Base-by-base conservation (phyloP, 257 asterid genomes). In the Solanum acaule region DNA sequence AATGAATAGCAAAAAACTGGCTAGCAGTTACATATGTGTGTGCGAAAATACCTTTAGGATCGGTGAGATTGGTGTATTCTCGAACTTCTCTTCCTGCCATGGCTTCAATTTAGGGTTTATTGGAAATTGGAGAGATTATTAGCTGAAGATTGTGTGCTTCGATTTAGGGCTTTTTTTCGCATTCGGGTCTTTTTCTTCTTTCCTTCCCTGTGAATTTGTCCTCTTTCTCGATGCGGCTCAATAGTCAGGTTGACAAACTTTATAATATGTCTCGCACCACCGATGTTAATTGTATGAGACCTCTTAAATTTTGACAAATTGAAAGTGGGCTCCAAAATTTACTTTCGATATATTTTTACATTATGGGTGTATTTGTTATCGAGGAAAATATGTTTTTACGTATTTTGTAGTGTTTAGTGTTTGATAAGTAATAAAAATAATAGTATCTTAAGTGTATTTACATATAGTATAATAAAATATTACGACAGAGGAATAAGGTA, bases 81-180 rank as follows among this genome's bases (percentile, higher is more conserved):
- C 98, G 95, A 88, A 96, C 98, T 91, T 97, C 98, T 89, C 98
- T 96, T 89, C 99, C 98, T 6, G 98, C 93, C 99, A 96, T 96
- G 71, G 87, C 81, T 86, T 4, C 38, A 61, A 46, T 25, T 22
- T 3, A 25, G 31, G 25, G n/a, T 22, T 16, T 38, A 65, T 27
- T 38, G 63, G 38, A 86, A 38, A 72, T 38, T 77, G 84, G 8
- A 27, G 40, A 70, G 56, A 73, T 37, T 76, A 12, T 12, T 23
- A 22, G 22, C 83, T 76, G 12, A 13, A 76, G 34, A 75, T 61
- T 22, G 52, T 76, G 56, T 76, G 29, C 33, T 76, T 6, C 11
- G 31, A 10, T 23, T 40, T 77, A 78, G 61, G 61, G 84, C 37
- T 37, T 77, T 23, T 25, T 76, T 11, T 23, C 33, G 59, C 13